Evolutionary conservation across 2,329 filamentous ascomycete genomes (phyloP).

Genomic region (Cladorrhinum sp.): DNA sequence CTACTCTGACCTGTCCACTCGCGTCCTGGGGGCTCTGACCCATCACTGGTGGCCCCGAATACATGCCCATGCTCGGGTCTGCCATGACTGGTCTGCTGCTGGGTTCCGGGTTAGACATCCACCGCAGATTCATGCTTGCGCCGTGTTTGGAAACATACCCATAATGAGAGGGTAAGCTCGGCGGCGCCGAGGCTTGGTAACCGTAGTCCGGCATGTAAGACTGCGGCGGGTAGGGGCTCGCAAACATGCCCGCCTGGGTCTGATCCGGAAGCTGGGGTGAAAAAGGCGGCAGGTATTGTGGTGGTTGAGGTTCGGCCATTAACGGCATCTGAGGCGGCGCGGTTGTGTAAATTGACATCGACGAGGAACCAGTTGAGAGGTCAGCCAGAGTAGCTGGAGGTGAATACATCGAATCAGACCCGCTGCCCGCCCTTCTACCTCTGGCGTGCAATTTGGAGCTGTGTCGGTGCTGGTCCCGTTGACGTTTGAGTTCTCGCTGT

Average conservation of each 20-base stretch:
- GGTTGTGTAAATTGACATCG: constrained; percentile 51
- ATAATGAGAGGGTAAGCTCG: constrained; percentile 32
- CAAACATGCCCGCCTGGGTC: constrained; percentile 30
- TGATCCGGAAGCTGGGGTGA: constrained; percentile 47
- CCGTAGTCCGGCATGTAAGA: constrained; percentile 34
- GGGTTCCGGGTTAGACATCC: constrained; percentile 8
- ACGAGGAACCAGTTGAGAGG: constrained; percentile 38
- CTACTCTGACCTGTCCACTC: constrained; percentile 58
- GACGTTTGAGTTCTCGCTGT: constrained; percentile 60
- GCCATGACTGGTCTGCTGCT: constrained; percentile 21
- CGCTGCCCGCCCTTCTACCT: constrained; percentile 49
- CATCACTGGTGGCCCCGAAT: constrained; percentile 31
- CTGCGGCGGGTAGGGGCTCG: constrained; percentile 35
- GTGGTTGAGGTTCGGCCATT: constrained; percentile 47
- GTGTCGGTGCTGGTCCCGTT: constrained; percentile 57
- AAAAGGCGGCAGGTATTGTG: constrained; percentile 50
- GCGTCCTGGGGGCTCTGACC: constrained; percentile 24
- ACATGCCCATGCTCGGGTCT: constrained; percentile 31
- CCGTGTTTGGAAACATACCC: constrained; percentile 28
- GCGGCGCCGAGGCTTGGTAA: constrained; percentile 28
- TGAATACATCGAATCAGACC: constrained; percentile 35
- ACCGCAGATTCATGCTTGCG: not conserved
- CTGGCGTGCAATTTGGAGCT: constrained; percentile 54
- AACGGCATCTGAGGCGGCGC: constrained; percentile 50
- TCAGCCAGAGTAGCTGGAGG: constrained; percentile 44